Conservation (phyloP, 805 yeast genomes). For the Vanderwaltozyma verrucispora region DNA sequence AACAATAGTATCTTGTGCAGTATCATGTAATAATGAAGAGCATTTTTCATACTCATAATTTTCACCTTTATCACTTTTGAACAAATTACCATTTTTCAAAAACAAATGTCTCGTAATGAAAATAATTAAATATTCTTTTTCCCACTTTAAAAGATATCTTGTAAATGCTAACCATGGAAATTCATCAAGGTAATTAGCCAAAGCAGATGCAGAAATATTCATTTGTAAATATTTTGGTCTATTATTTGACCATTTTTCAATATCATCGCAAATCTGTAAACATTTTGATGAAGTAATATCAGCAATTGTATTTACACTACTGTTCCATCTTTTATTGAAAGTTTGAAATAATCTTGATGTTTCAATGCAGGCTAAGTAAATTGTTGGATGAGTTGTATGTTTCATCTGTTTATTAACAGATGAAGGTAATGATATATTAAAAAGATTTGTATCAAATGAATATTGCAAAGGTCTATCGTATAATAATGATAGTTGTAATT, state of each 20-base stretch:
- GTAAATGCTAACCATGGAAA: conserved; percentile 46
- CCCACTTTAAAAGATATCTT: conserved; percentile 46
- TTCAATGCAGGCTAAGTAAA: conserved; percentile 48
- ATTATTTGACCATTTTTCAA: conserved; percentile 32
- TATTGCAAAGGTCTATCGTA: conserved; percentile 46
- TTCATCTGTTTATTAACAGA: conserved; percentile 37
- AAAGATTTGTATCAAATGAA: background rate
- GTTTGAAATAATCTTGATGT: conserved; percentile 38
- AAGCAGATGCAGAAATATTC: conserved; percentile 27
- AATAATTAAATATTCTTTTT: conserved; percentile 46
- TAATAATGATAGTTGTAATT: conserved; percentile 52
- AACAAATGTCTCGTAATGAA: conserved; percentile 47
- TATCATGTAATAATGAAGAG: conserved; percentile 35
- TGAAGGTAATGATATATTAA: conserved; percentile 29
- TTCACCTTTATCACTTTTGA: conserved; percentile 30
- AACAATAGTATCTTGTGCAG: conserved; percentile 42
- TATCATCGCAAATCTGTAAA: conserved; percentile 35
- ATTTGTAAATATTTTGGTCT: conserved; percentile 42
- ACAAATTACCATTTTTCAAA: conserved; percentile 37
- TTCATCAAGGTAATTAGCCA: conserved; percentile 36
- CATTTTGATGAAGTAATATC: conserved; percentile 17
- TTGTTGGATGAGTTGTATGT: conserved; percentile 35
- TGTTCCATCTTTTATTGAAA: conserved; percentile 17
- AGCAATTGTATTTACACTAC: background rate
- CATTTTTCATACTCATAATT: conserved; percentile 31